Percentiles rank a stretch among this genome's conserved stretches.
These are phyloP conservation scores for Thelephora ganbajun DNA, from an alignment of 768 basidiomycete genomes.

Conservation along the genomic window DNA sequence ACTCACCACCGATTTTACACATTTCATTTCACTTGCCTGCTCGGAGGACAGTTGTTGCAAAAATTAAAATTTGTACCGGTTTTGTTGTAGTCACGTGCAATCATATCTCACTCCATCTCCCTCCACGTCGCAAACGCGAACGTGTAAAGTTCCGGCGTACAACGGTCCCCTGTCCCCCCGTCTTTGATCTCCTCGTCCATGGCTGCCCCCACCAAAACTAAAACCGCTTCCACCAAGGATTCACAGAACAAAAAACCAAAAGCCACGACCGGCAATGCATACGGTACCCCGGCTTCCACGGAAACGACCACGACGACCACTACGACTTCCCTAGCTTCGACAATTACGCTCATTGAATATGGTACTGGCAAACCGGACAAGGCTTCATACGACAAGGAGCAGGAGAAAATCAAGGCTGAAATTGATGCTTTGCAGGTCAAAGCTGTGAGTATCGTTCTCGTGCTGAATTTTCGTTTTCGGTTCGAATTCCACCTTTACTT, in stretches of 20 bases:
- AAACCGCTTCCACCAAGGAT: slow-evolving; percentile 29
- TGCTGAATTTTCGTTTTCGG: not conserved
- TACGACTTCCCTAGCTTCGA: slow-evolving; percentile 15
- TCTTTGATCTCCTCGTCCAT: slow-evolving; percentile 9
- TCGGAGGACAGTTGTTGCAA: too few relatives aligned
- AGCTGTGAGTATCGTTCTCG: slow-evolving; percentile 42
- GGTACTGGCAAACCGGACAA: slow-evolving; percentile 72
- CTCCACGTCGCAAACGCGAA: too few relatives aligned
- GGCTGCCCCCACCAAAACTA: slow-evolving; percentile 36
- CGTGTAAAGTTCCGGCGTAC: too few relatives aligned
- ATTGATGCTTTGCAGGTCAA: slow-evolving; percentile 74
- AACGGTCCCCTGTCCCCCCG: not conserved
- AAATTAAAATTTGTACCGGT: too few relatives aligned
- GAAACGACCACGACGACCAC: slow-evolving; percentile 22
- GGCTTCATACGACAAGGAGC: slow-evolving; percentile 69
- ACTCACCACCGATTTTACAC: too few relatives aligned
- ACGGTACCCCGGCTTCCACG: slow-evolving; percentile 32
- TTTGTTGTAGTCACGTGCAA: too few relatives aligned
- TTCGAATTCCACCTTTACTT: too few relatives aligned
- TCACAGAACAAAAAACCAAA: slow-evolving; percentile 19
- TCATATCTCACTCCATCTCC: too few relatives aligned
- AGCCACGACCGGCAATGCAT: slow-evolving; percentile 24
- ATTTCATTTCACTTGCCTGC: too few relatives aligned
- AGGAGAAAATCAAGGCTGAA: slow-evolving; percentile 66
- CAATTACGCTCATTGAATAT: slow-evolving; percentile 11